These are phyloP conservation scores for Scleroderma bovista DNA, from an alignment of 768 basidiomycete genomes.

Conservation along the genomic window DNA sequence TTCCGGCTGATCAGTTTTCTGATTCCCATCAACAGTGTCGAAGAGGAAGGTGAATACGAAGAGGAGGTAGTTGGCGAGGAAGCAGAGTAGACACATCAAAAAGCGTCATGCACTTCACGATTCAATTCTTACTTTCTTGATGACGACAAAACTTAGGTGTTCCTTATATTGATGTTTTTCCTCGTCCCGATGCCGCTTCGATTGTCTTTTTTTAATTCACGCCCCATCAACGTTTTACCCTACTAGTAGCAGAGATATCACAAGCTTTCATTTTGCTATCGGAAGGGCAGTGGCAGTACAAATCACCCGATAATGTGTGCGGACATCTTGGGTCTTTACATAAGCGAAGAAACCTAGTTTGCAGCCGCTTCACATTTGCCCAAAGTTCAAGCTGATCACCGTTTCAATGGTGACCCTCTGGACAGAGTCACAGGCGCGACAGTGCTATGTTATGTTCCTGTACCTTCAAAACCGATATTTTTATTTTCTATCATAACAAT, in stretches of 20 bases:
- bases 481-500: too few species aligned
- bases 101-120: conserved; percentile 14
- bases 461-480: too few species aligned
- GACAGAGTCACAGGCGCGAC: too few species aligned
- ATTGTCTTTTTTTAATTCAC: conserved; percentile 25
- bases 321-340: too few species aligned
- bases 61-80: conserved; percentile 65
- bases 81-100: conserved; percentile 41
- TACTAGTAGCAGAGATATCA: conserved; percentile 17
- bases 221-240: conserved; percentile 20
- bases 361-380: too few species aligned
- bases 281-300: conserved; percentile 5
- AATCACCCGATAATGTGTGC: neutral
- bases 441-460: too few species aligned
- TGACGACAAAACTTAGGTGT: conserved; percentile 35
- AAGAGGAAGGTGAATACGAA: conserved; percentile 88
- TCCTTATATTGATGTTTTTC: conserved; percentile 27
- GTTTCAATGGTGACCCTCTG: too few species aligned
- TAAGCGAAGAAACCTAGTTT: too few species aligned
- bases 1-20: neutral
- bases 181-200: conserved; percentile 21
- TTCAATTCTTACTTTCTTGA: conserved; percentile 21
- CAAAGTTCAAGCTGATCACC: too few species aligned
- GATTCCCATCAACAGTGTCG: conserved; percentile 44
- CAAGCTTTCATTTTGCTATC: conserved; percentile 10